Base-by-base conservation (phyloP, 768 basidiomycete genomes). In the Dacryopinax primogenitus region DNA sequence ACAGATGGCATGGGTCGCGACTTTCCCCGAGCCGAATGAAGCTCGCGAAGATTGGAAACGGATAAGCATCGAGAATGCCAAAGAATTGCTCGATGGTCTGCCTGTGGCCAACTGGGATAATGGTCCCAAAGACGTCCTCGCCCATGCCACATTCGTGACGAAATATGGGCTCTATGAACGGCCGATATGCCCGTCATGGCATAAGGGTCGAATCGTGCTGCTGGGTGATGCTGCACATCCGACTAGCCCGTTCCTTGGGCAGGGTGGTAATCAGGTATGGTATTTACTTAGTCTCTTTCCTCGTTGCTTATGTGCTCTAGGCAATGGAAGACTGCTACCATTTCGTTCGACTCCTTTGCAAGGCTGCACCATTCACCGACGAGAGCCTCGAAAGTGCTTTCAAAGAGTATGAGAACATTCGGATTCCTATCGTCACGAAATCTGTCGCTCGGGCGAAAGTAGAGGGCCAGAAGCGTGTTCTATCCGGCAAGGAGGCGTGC, bases 171-270 rank as follows among this genome's bases (percentile, higher is more conserved):
- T 79, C 51, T 80, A 80, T 66, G 78, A 79, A 66, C 76, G 79
- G 18, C 76, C 77, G 7, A 76, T 77, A 45, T 67, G 79, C 30
- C 66, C 69, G 33, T 68, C 73, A 2, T 80, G 79, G 79, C 75
- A 78, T 67, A 72, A 74, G 37, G 77, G 76, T 23, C 72, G 78
- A 11, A 75, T 79, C 11, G 73, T 78, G 6, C 73, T 81, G 34
- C 71, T 79, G 11, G 79, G 79, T 2, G 79, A 80, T 69, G 79
- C 78, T 6, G 79, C 79, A 2, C 79, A 80, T 68, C 79, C 79
- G 1, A 79, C 79, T 2, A 78, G 76, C 66, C 79, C 79, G 0
- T 78, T 79, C 65, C 73, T 80, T n/a, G 79, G 79, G 0, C 78
- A 80, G 72, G 79, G 78, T 28, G 79, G 79, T 11, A 79, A 79